Percentiles rank a stretch among this genome's conserved stretches.
Conservation (phyloP, 1,139 yeast genomes). For the Hanseniaspora gamundiae region DNA sequence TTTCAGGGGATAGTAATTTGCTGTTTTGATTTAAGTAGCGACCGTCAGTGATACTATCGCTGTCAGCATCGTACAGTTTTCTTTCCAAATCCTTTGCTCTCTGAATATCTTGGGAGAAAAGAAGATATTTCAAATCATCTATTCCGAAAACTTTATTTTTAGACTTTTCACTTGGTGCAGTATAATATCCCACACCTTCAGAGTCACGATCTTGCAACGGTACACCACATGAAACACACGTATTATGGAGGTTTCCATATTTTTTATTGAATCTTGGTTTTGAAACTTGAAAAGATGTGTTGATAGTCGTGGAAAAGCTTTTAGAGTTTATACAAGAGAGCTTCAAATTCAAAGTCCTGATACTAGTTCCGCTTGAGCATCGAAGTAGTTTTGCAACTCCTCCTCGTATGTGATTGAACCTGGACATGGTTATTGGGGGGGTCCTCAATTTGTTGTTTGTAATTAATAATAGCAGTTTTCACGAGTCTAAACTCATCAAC, state of each 20-base stretch:
- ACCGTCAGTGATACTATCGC: conserved; percentile 2
- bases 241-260: not conserved
- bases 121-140: conserved; percentile 18
- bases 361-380: no score
- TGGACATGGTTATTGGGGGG: no score
- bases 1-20: conserved; percentile 7
- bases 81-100: conserved; percentile 10
- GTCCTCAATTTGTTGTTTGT: no score
- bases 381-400: no score
- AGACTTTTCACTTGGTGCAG: conserved; percentile 15
- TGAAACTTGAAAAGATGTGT: not conserved
- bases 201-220: conserved; percentile 32
- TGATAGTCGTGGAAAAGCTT: not conserved
- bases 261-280: not conserved
- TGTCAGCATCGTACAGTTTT: not conserved
- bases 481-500: no score
- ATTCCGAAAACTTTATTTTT: conserved; percentile 10
- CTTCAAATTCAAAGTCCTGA: no score
- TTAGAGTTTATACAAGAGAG: no score
- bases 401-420: no score
- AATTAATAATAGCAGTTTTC: no score
- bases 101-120: conserved; percentile 22
- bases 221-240: conserved; percentile 40
- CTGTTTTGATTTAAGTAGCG: not conserved
- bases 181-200: conserved; percentile 32